Base-by-base conservation (phyloP, 202 grass and related monocot species). In the Elaeis oleifera region DNA sequence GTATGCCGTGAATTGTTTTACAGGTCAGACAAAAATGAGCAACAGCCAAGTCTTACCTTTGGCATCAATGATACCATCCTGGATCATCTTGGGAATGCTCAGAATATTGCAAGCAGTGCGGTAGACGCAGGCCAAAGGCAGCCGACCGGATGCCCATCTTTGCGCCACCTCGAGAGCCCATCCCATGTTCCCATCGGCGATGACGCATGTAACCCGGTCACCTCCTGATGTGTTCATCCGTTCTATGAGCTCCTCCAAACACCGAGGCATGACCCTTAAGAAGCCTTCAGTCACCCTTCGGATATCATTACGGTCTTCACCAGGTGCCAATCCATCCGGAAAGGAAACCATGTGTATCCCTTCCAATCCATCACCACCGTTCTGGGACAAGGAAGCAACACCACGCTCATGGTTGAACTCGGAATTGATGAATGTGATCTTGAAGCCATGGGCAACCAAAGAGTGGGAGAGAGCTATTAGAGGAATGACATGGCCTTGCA, bases 381-480 rank as follows among this genome's bases (percentile, higher is more conserved):
- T 32, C 1, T 11, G 5, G 57, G 73, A 36, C 18, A 71, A 67
- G 53, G 61, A 69, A 3, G 50, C 24, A 3, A 81, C 3, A 3
- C 84, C 18, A 0, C 82, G 74, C 28, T 14, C 56, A 7, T 84
- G 81, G 70, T 81, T 58, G 19, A 89, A 74, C 14, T 84, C 70
- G 11, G 81, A 81, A 74, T 84, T 84, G 70, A 89, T 68, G 27
- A 89, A 81, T 18, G 80, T 89, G 44, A 89, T 53, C 61, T 69
- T 69, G 70, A 84, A 78, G 52, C 85, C 85, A 4, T 78, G 77
- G 18, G 74, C 69, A 6, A 81, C 77, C 51, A 89, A 73, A 29
- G 56, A 51, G 77, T 84, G 85, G 36, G 74, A 84, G 64, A 89
- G 85, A 55, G 78, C 85, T 77, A 81, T 78, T 49, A 84, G 20